These are phyloP conservation scores for Podospora pseudoanserina DNA, from an alignment of 495 filamentous ascomycete species.

Conservation along the genomic window DNA sequence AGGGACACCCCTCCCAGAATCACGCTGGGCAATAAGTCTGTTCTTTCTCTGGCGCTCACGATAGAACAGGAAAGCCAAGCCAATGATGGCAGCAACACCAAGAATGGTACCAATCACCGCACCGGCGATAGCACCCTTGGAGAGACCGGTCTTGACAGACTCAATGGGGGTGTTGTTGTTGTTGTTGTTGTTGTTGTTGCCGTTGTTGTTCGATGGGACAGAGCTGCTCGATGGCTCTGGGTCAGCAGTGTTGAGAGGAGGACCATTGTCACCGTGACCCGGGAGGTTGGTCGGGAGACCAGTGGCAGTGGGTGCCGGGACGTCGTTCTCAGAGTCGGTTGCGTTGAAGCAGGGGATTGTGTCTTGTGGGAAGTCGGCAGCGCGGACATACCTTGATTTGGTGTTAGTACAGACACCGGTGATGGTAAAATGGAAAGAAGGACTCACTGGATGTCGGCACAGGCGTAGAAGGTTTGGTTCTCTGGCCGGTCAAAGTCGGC, in stretches of 20 bases:
- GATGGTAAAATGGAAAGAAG: not conserved
- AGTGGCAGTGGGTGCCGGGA: constrained; percentile 18
- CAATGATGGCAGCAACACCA: constrained; percentile 24
- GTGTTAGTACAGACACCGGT: not conserved
- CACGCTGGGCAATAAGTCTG: constrained; percentile 16
- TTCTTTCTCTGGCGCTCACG: constrained; percentile 21
- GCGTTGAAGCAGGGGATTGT: constrained; percentile 49
- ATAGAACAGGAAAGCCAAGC: constrained; percentile 22
- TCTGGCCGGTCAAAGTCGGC: constrained; percentile 44
- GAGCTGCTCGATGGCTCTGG: not conserved
- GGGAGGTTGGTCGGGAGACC: constrained; percentile 14
- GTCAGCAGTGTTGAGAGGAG: constrained; percentile 11
- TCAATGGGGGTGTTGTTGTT: not conserved
- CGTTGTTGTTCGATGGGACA: not conserved
- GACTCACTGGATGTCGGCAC: constrained; percentile 40
- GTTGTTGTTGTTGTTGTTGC: not conserved
- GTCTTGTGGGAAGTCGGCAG: constrained; percentile 31
- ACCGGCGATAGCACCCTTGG: constrained; percentile 44
- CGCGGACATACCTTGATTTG: constrained; percentile 34
- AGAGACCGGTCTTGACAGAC: constrained; percentile 23
- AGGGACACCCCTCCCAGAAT: constrained; percentile 15
- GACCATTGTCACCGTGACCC: constrained; percentile 13
- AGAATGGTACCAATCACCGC: constrained; percentile 42
- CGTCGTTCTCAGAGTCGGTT: constrained; percentile 25
- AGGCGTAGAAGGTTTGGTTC: constrained; percentile 51